Base-by-base conservation (phyloP, 805 yeast species). In the Yamadazyma takamatsuzukensis region DNA sequence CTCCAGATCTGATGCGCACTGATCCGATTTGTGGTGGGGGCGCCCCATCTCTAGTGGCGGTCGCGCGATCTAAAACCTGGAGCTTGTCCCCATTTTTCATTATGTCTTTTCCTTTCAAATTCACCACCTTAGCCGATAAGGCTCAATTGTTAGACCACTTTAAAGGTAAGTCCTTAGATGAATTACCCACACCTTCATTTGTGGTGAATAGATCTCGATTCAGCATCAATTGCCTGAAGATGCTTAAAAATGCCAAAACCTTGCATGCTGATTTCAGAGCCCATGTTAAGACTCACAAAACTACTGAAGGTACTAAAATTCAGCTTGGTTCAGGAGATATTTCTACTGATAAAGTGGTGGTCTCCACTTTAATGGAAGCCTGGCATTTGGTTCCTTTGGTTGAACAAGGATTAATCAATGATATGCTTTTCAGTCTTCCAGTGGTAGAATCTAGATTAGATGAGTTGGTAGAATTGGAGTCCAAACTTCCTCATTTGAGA, bases 241-340 rank as follows among this genome's bases (percentile, higher is more conserved):
- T 79, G 84, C 60, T 76, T 7, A 44, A 48, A 4, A 66, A 65
- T 34, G 74, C 78, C 0, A 32, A 40, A 2, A 48, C 50, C 1
- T 46, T 78, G 17, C 39, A 46, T 3, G 63, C 65, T 5, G 61
- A 54, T 13, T 82, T 83, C 51, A 64, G 94, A 38, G 80, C 83
- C 3, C 88, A 83, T 50, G 76, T 83, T 15, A 83, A 83, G 54
- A 84, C 93, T 0, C 88, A 81, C 52, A 83, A 84, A 52, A 71
- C 83, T 1, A 42, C 64, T 7, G 82, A 78, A 43, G 88, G 84
- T 5, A 61, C 78, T 2, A 45, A 53, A 15, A 51, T 72, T 25
- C 83, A 80, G 55, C 51, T 80, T 49, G 70, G 68, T 4, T 32
- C 48, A 1, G 28, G 40, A n/a, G 59, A 65, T 1, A 36, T 30